Conservation (phyloP, 345 rosid genomes). For the Eucalyptus curtisii region DNA sequence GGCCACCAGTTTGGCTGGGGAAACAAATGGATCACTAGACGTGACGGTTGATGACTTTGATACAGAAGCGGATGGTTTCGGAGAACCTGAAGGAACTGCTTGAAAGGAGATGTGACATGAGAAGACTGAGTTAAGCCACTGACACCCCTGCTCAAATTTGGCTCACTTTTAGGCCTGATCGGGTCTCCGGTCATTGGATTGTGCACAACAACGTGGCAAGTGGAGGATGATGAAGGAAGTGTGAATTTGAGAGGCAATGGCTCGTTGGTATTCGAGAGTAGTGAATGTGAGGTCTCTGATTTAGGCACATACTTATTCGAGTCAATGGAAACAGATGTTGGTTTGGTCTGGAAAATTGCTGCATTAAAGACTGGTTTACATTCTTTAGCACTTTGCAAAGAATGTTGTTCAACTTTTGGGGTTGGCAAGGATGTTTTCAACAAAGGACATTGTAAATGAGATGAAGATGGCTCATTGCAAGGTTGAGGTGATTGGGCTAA, state of each 20-base stretch:
- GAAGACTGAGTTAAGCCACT: not conserved
- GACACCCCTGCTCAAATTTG: not conserved
- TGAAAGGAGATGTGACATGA: not conserved
- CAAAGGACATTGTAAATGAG: not conserved
- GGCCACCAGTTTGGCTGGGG: not conserved
- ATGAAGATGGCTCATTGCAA: not conserved
- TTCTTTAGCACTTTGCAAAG: not conserved
- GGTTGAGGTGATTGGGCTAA: not conserved
- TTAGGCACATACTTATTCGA: not conserved
- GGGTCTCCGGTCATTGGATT: not conserved
- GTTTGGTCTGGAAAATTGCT: not conserved
- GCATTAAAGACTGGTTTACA: not conserved
- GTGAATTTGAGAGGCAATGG: not conserved
- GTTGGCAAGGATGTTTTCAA: not conserved
- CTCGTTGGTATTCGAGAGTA: not conserved
- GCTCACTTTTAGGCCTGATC: not conserved
- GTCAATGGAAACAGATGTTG: not conserved
- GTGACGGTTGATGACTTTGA: not conserved
- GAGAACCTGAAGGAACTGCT: not conserved
- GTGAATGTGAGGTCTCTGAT: not conserved
- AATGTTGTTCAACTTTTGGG: not conserved
- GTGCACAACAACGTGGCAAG: not conserved
- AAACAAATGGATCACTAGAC: not conserved
- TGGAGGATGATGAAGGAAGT: not conserved
- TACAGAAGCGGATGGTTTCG: not conserved